Evolutionary conservation across 495 filamentous ascomycete species (phyloP), one percentile per base, ranked within the genome.

Genomic region (Rusavskia elegans): DNA sequence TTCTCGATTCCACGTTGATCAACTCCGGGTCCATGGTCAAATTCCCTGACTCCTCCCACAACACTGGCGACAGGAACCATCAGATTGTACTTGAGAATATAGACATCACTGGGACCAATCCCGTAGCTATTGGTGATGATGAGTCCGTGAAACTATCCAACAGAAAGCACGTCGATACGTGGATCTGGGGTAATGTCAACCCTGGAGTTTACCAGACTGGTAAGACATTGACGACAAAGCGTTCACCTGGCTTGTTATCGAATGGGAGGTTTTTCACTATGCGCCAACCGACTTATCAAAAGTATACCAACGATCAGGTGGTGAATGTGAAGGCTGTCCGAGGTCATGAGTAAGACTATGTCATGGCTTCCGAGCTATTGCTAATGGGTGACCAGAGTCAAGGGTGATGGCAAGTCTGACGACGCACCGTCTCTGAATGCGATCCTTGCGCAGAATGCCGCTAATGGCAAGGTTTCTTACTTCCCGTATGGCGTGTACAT

Each of bases 401-500:
- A 64, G 44, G 71, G 71, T 20, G 69, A 74, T 48, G 70, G 71
- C 9, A 49, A 55, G 1, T 68, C 66, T 1, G 71, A 73, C 46
- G 70, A 74, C 44, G 72, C 74, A 0, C 60, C 53, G 0, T 65
- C 66, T 7, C 67, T 84, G 40, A 78, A 82, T 54, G 57, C 65
- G 5, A 70, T 79, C 59, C 36, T 79, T 44, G 27, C 67, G 54
- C 54, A 71, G 42, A 50, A 73, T 53, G 65, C 77, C 45, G 66
- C 72, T 30, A 59, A 62, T 38, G 64, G 70, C 62, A 78, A 74
- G 52, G 63, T 83, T 21, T 68, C 75, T 1, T 84, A 72, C 59
- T 78, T 85, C 56, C 79, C 80, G 3, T 65, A 67, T 21, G 80
- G 82, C 11, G 71, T 71, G 0, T 85, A 85, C 57, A 59, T 72